These are phyloP conservation scores for Noccaea caerulescens DNA, from an alignment of 345 rosid species.

Conservation along the genomic window DNA sequence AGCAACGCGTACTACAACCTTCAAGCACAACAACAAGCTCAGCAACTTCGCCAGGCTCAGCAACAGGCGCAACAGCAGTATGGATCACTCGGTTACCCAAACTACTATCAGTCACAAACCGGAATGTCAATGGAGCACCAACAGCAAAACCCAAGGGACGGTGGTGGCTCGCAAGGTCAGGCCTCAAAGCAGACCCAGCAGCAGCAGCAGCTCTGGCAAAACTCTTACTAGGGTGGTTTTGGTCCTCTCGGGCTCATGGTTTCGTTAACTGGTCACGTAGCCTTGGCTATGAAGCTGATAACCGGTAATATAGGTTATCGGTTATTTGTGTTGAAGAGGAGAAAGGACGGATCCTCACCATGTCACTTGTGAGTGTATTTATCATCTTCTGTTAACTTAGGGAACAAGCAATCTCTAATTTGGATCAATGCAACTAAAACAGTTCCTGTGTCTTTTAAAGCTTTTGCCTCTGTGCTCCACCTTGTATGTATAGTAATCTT, in stretches of 20 bases:
- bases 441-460: constrained; percentile 10
- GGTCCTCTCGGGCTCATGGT: constrained; percentile 6
- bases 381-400: constrained; percentile 33
- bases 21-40: constrained; percentile 79
- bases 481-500: constrained; percentile 28
- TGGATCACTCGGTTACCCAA: constrained; percentile 74
- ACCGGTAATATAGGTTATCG: constrained; percentile 17
- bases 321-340: constrained; percentile 6
- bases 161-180: constrained; percentile 53
- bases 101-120: constrained; percentile 76
- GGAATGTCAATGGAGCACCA: constrained; percentile 83
- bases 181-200: constrained; percentile 80
- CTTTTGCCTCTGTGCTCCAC: constrained; percentile 8
- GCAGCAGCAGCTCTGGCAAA: constrained; percentile 69
- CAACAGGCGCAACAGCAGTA: constrained; percentile 67
- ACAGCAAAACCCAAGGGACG: constrained; percentile 81
- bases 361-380: constrained; percentile 27
- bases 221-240: constrained; percentile 58
- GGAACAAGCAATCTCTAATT: constrained; percentile 14
- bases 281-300: constrained; percentile 25
- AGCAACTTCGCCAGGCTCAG: constrained; percentile 72
- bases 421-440: constrained; percentile 25
- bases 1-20: constrained; percentile 80
- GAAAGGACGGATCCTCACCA: neutral
- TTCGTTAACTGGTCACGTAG: constrained; percentile 1